Evolutionary conservation across 352 stramenopile genomes (phyloP).

Genomic region (Globisporangium barbulae): DNA sequence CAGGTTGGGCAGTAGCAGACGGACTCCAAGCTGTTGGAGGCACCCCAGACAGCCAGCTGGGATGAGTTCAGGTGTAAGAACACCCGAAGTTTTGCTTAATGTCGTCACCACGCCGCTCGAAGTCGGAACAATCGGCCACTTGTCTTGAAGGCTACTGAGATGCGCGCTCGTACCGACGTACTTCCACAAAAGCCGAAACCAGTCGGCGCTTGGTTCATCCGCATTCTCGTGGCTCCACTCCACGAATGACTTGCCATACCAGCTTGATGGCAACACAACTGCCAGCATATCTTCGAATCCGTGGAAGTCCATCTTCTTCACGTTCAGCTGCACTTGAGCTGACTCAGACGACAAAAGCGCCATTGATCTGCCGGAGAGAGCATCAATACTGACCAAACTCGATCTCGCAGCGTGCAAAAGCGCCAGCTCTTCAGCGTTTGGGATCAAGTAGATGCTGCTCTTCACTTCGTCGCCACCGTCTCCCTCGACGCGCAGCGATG

Average conservation of each 20-base stretch:
- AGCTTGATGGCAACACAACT: slow-evolving; percentile 40
- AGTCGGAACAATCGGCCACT: slow-evolving; percentile 70
- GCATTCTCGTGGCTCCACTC: slow-evolving; percentile 24
- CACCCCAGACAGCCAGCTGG: slow-evolving; percentile 34
- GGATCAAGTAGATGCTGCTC: slow-evolving; percentile 36
- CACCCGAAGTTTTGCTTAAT: slow-evolving; percentile 38
- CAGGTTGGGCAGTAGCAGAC: slow-evolving; percentile 49
- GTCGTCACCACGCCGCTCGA: slow-evolving; percentile 35
- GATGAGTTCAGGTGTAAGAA: slow-evolving; percentile 56
- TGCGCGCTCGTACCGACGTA: slow-evolving; percentile 51
- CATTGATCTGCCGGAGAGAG: slow-evolving; percentile 24
- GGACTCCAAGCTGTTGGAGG: slow-evolving; percentile 47
- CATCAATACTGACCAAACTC: slow-evolving; percentile 40
- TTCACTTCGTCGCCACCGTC: slow-evolving; percentile 1
- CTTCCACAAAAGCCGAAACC: slow-evolving; percentile 61
- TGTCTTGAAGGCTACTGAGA: slow-evolving; percentile 45
- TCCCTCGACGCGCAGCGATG: slow-evolving; percentile 16
- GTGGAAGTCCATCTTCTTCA: slow-evolving; percentile 44
- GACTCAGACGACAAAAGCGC: slow-evolving; percentile 33
- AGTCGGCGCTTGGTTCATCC: slow-evolving; percentile 38
- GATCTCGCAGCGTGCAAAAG: slow-evolving; percentile 33
- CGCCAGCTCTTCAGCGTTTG: slow-evolving; percentile 38
- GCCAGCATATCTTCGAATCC: slow-evolving; percentile 56
- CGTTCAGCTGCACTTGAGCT: slow-evolving; percentile 35
- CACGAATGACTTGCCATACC: slow-evolving; percentile 37